These are phyloP conservation scores for Macaranga tanarius DNA, from an alignment of 441 rosid genomes.

Conservation along the genomic window DNA sequence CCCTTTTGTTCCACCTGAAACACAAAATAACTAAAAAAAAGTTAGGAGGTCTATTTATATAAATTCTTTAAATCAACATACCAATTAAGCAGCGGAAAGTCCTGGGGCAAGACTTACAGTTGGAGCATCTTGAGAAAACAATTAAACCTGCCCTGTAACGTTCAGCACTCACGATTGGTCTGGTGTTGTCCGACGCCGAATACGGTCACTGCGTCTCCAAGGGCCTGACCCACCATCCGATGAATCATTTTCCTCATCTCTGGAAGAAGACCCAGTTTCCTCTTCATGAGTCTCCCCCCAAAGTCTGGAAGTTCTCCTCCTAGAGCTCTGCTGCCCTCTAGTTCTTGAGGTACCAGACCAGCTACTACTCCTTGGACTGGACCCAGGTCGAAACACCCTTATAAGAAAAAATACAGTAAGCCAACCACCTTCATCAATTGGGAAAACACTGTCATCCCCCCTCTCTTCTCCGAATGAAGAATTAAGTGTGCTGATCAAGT, in stretches of 20 bases:
- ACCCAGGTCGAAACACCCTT: conserved; percentile 72
- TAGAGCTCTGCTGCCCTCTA: conserved; percentile 52
- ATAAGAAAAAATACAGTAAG: conserved; percentile 85
- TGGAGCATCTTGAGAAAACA: conserved; percentile 4
- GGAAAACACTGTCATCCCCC: conserved; percentile 48
- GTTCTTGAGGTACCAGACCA: conserved; percentile 73
- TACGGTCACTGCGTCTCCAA: conserved; percentile 43
- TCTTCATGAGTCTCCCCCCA: conserved; percentile 82
- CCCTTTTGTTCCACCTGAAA: conserved; percentile 25
- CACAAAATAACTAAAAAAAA: background rate
- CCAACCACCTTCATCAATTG: conserved; percentile 73
- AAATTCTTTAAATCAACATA: background rate
- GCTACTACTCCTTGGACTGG: conserved; percentile 66
- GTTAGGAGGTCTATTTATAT: background rate
- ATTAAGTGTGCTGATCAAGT: conserved; percentile 83
- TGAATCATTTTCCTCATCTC: conserved; percentile 64
- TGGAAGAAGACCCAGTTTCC: conserved; percentile 60
- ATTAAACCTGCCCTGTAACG: conserved; percentile 5
- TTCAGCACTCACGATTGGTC: conserved; percentile 37
- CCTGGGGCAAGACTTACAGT: conserved; percentile 26
- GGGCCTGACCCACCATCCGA: conserved; percentile 51
- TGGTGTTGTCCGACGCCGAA: conserved; percentile 45
- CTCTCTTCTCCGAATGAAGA: conserved; percentile 84
- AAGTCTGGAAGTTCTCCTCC: conserved; percentile 65
- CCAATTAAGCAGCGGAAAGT: background rate